phyloP scores from a whole-genome alignment of 2,329 filamentous ascomycete species.

The Endoconidiophora polonica region DNA sequence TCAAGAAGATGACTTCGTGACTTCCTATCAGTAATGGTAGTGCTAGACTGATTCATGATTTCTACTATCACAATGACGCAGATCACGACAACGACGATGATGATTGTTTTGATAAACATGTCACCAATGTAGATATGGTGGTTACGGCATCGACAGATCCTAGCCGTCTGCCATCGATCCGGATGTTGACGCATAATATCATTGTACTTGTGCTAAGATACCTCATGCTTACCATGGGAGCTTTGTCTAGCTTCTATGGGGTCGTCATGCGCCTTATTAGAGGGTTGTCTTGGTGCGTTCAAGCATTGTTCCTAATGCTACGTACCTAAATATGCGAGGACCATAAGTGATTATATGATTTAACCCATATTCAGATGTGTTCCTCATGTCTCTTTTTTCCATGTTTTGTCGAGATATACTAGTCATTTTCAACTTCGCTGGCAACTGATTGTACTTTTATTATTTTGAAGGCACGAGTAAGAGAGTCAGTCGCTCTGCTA shows the following conservation, averaged over 20 bases:
- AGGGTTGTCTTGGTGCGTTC: conserved; percentile 13
- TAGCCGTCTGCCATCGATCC: no score
- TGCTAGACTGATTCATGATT: conserved; percentile 3
- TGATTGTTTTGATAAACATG: no score
- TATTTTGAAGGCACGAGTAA: not conserved
- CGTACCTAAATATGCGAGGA: conserved; percentile 2
- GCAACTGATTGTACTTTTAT: not conserved
- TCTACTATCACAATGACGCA: no score
- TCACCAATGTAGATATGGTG: no score
- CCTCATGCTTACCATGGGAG: conserved; percentile 10
- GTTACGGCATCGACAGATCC: no score
- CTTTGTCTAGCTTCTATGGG: conserved; percentile 12
- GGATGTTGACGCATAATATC: no score
- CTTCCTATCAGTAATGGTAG: conserved; percentile 11
- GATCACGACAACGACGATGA: no score
- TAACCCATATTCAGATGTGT: no score
- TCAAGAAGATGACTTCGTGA: conserved; percentile 41
- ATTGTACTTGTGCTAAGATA: conserved; percentile 10
- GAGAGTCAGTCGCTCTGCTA: conserved; percentile 3
- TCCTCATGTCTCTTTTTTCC: not conserved
- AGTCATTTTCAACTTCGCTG: not conserved
- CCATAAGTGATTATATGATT: not conserved
- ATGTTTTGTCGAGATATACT: not conserved
- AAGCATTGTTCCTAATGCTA: conserved; percentile 10
- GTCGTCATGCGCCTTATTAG: conserved; percentile 9